Base-by-base conservation (phyloP, 805 yeast species). In the Scheffersomyces stipitis region DNA sequence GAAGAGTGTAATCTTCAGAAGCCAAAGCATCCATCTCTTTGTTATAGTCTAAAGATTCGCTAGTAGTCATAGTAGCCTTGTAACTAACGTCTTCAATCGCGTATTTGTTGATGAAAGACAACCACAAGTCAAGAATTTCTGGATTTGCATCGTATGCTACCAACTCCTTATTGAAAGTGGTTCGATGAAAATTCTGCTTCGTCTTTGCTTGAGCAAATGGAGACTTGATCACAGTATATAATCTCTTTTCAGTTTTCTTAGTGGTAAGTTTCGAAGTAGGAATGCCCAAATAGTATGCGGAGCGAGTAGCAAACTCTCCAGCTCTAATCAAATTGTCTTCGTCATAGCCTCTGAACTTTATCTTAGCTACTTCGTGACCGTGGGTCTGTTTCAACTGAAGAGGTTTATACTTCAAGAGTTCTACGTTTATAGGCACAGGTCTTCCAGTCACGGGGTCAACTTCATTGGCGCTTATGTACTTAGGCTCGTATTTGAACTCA, bases 171-270 rank as follows among this genome's bases (percentile, higher is more conserved):
- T 83, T 80, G 60, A 79, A 86, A 1, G 98, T 93, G 33, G 78
- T 74, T 68, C 98, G 81, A 68, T 86, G 86, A 65, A 86, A 93
- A 71, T 91, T 93, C 68, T 91, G 96, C 66, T 93, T 93, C 7
- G 93, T 76, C 60, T 89, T 90, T 35, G 97, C 95, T 56, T 87
- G 93, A 15, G 86, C 96, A 60, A 93, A 93, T 1, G 97, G 97
- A 3, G 96, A 81, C 59, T 83, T 78, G 53, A 84, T 89, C 30
- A 93, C 96, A 0, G 99, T 93, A 87, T 96, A 91, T 49, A 89
- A 77, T 62, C 91, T 86, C 51, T 81, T 78, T 56, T 80, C 83
- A 3, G 84, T 80, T 43, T 67, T 45, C 80, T 83, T 45, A 78
- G 60, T 33, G 81, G 86, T 72, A 14, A 91, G 83, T 2, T 89